Evolutionary conservation across 2,329 filamentous ascomycete genomes (phyloP).

Genomic region (Aschersonia sp.): DNA sequence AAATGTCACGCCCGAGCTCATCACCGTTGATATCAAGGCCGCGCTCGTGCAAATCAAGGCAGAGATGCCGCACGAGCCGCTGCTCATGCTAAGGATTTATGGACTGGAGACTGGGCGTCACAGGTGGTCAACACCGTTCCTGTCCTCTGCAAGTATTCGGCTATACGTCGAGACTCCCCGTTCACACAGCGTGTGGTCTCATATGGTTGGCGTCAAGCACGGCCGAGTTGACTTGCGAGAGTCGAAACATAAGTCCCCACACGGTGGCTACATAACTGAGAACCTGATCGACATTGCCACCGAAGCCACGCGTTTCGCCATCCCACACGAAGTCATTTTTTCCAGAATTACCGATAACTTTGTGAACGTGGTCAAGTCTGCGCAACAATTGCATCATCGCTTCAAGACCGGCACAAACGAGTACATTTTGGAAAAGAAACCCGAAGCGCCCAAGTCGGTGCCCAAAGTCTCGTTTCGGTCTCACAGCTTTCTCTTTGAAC

Average conservation of each 20-base stretch:
- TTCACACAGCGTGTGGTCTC: slow-evolving; percentile 72
- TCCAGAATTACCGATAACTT: slow-evolving; percentile 90
- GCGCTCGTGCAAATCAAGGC: slow-evolving; percentile 78
- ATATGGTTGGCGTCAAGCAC: slow-evolving; percentile 71
- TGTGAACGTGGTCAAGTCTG: slow-evolving; percentile 74
- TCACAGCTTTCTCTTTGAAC: slow-evolving; percentile 72
- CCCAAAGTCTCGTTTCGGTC: slow-evolving; percentile 75
- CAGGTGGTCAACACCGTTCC: slow-evolving; percentile 73
- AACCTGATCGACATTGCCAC: slow-evolving; percentile 71
- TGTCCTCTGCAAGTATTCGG: slow-evolving; percentile 64
- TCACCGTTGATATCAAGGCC: slow-evolving; percentile 71
- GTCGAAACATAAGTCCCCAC: slow-evolving; percentile 51
- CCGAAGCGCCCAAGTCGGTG: slow-evolving; percentile 73
- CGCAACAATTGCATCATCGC: slow-evolving; percentile 82
- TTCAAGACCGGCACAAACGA: slow-evolving; percentile 81
- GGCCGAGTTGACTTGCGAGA: slow-evolving; percentile 70
- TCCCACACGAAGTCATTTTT: slow-evolving; percentile 84
- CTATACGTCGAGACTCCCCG: slow-evolving; percentile 79
- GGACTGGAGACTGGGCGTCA: slow-evolving; percentile 71
- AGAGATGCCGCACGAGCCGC: slow-evolving; percentile 77
- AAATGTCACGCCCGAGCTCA: slow-evolving; percentile 42
- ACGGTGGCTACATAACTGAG: slow-evolving; percentile 49
- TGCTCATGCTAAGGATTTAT: slow-evolving; percentile 80
- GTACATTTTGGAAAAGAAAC: slow-evolving; percentile 73
- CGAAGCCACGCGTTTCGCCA: slow-evolving; percentile 74